Conservation (phyloP, 768 basidiomycete species). For the Nevesoporus exiguus region DNA sequence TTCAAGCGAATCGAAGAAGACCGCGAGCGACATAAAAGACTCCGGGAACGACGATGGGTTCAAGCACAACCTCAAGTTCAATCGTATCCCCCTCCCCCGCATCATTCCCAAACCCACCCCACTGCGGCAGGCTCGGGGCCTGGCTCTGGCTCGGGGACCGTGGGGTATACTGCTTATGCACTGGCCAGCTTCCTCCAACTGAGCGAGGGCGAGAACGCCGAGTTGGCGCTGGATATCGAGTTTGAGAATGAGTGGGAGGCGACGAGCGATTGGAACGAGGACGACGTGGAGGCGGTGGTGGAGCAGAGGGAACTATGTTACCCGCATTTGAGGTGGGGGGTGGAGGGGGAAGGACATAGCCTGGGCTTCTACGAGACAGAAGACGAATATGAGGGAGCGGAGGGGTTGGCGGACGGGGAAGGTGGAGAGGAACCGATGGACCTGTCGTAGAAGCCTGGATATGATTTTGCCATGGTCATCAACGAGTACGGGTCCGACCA, state of each 20-base stretch:
- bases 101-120: neutral
- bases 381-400: neutral
- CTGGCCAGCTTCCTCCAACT: slow-evolving; percentile 26
- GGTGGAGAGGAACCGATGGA: slow-evolving; percentile 1
- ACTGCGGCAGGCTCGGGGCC: neutral
- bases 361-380: no score
- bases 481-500: no score
- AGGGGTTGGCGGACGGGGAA: neutral
- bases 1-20: slow-evolving; percentile 90
- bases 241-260: slow-evolving; percentile 91
- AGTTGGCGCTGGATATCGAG: slow-evolving; percentile 71
- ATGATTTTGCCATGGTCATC: no score
- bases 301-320: slow-evolving; percentile 76
- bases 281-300: slow-evolving; percentile 70
- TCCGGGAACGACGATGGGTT: slow-evolving; percentile 2
- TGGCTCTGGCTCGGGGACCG: neutral
- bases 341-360: neutral
- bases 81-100: neutral
- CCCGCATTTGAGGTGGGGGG: slow-evolving; percentile 32
- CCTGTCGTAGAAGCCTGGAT: neutral
- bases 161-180: slow-evolving; percentile 8
- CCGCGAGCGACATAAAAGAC: slow-evolving; percentile 76
- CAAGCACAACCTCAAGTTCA: slow-evolving; percentile 2
- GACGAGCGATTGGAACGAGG: slow-evolving; percentile 88
- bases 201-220: slow-evolving; percentile 44